These are phyloP conservation scores for Pichia scutulata DNA, from an alignment of 805 yeast genomes.

Conservation along the genomic window DNA sequence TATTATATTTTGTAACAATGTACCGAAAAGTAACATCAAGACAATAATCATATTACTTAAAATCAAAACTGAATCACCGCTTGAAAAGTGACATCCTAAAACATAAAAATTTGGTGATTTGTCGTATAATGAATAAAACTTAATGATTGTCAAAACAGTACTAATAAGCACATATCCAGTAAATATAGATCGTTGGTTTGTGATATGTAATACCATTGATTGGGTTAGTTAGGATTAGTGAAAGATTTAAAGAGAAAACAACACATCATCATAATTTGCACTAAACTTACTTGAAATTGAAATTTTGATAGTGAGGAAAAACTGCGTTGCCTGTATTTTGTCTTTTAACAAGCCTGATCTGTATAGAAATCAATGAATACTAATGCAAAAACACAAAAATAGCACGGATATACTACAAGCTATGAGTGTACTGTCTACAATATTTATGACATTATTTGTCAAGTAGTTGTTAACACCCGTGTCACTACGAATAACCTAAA, in stretches of 20 bases:
- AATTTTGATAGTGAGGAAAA: neutral
- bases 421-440: constrained; percentile 75
- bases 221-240: neutral
- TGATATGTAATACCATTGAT: neutral
- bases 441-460: constrained; percentile 61
- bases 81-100: constrained; percentile 42
- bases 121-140: constrained; percentile 31
- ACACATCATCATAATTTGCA: neutral
- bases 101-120: constrained; percentile 42
- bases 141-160: constrained; percentile 29
- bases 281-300: neutral
- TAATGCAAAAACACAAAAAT: neutral
- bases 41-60: constrained; percentile 38
- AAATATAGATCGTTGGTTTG: constrained; percentile 7
- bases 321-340: no score
- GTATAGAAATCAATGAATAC: no score
- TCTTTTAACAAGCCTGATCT: no score
- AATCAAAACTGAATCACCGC: constrained; percentile 38
- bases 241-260: neutral
- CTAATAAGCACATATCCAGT: constrained; percentile 24
- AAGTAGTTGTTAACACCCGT: constrained; percentile 76
- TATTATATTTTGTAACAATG: constrained; percentile 41
- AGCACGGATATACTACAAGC: neutral
- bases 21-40: constrained; percentile 32
- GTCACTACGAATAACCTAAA: constrained; percentile 60